Evolutionary conservation across 768 basidiomycete genomes (phyloP), one percentile per base, ranked within the genome.

Genomic region (Piloderma croceum): DNA sequence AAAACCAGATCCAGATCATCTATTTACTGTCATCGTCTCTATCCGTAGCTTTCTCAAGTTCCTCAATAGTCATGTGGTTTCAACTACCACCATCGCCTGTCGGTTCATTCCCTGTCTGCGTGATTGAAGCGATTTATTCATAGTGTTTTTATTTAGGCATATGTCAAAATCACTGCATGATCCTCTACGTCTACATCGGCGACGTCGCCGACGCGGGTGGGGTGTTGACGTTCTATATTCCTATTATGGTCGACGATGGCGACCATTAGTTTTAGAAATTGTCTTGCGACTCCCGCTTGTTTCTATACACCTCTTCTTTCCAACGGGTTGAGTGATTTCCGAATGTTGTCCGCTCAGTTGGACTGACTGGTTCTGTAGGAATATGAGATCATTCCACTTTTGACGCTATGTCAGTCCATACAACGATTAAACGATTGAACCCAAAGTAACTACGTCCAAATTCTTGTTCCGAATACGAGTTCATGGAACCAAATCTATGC

Each of bases 121-220:
- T 38, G 18, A 25, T 12, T 34, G 35, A 34, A 22, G 19, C 34
- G 5, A 36, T 24, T 7, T 17, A 38, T 35, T 31, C 21, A 18
- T 5, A 27, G 31, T n/a, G 34, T 31, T 10, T 25, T 31, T 12
- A 12, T 23, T 0, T 52, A 92, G 89, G 83, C 53, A 72, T 92
- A 36, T 92, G 90, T 54, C 78, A 81, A 48, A 72, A 79, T 43
- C 83, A 90, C 47, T 91, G 88, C 54, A 70, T 87, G 43, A 91
- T 92, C 49, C 71, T 91, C 37, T 92, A 91, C 47, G 88, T 91
- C 39, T 92, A 91, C 54, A 83, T 91, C 32, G 90, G 90, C 7
- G 81, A 88, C 23, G 71, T 81, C 9, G 75, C 76, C 4, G 80
- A 87, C 41, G 77, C 83, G 0, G 86, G 89, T 33, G 90, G 88